phyloP scores from a whole-genome alignment of 2,329 filamentous ascomycete species.

The Penicillium sp. region DNA sequence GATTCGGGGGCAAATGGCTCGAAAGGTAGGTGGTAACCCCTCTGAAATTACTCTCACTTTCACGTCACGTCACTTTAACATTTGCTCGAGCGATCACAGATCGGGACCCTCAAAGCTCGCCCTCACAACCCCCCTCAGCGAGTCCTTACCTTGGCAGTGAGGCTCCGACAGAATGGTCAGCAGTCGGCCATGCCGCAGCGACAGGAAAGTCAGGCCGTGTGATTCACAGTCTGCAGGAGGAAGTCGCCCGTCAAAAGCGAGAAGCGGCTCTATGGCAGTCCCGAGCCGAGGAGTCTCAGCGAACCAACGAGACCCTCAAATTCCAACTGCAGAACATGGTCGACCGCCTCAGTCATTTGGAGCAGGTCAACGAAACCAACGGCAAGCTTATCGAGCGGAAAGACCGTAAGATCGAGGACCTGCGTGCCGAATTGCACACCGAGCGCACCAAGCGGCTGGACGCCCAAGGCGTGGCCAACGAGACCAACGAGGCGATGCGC shows the following conservation, averaged over 20 bases:
- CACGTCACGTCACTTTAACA: no score
- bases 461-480: constrained; percentile 37
- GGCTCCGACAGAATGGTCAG: constrained; percentile 42
- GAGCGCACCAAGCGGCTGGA: constrained; percentile 38
- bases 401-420: constrained; percentile 44
- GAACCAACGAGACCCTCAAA: constrained; percentile 42
- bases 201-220: constrained; percentile 47
- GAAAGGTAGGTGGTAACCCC: constrained; percentile 19
- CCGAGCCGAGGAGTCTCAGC: constrained; percentile 43
- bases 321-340: constrained; percentile 42
- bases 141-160: constrained; percentile 26
- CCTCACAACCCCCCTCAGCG: constrained; percentile 16
- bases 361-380: constrained; percentile 44
- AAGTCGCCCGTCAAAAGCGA: constrained; percentile 45
- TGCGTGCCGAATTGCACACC: constrained; percentile 37
- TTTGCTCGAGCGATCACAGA: neutral
- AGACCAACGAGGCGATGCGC: constrained; percentile 34
- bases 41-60: neutral
- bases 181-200: constrained; percentile 45
- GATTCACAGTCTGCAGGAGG: constrained; percentile 46
- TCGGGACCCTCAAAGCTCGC: constrained; percentile 15
- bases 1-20: constrained; percentile 17
- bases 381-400: constrained; percentile 42
- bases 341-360: constrained; percentile 42
- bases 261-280: constrained; percentile 43